These are phyloP conservation scores for Russula abietina DNA, from an alignment of 768 basidiomycete genomes.

Conservation along the genomic window DNA sequence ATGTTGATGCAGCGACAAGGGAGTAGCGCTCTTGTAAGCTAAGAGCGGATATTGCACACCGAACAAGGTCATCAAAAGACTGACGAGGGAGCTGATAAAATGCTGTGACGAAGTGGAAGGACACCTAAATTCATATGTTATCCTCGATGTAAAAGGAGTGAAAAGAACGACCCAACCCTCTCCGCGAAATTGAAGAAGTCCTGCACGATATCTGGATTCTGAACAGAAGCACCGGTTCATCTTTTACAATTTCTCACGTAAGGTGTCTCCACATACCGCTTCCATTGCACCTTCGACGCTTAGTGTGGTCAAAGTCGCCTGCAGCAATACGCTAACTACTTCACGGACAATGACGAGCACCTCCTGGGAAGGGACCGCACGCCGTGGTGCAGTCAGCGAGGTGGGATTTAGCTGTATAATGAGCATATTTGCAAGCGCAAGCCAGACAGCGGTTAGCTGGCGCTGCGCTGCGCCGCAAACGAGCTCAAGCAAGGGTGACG, in stretches of 20 bases:
- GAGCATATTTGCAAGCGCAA: slow-evolving; percentile 74
- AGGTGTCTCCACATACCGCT: slow-evolving; percentile 40
- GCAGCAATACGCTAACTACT: slow-evolving; percentile 52
- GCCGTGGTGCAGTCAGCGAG: slow-evolving; percentile 41
- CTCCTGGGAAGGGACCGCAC: slow-evolving; percentile 47
- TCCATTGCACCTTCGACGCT: slow-evolving; percentile 61
- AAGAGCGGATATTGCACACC: slow-evolving; percentile 60
- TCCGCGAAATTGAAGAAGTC: slow-evolving; percentile 83
- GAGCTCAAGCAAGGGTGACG: slow-evolving; percentile 74
- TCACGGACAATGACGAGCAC: slow-evolving; percentile 51
- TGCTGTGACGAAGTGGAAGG: slow-evolving; percentile 52
- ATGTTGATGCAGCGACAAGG: slow-evolving; percentile 72
- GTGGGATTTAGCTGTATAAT: slow-evolving; percentile 80
- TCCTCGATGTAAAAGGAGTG: neutral
- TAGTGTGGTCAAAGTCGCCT: slow-evolving; percentile 49
- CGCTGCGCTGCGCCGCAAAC: slow-evolving; percentile 67
- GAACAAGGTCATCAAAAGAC: slow-evolving; percentile 60
- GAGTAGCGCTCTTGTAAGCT: slow-evolving; percentile 80
- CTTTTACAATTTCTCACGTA: neutral
- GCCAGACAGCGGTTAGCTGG: slow-evolving; percentile 77
- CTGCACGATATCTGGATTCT: slow-evolving; percentile 93
- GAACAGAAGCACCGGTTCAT: neutral
- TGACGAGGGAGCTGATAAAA: slow-evolving; percentile 62
- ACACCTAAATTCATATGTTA: slow-evolving; percentile 31
- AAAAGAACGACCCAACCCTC: slow-evolving; percentile 40